These are phyloP conservation scores for Trypanosoma mega DNA, from an alignment of 208 protist species.

Conservation along the genomic window DNA sequence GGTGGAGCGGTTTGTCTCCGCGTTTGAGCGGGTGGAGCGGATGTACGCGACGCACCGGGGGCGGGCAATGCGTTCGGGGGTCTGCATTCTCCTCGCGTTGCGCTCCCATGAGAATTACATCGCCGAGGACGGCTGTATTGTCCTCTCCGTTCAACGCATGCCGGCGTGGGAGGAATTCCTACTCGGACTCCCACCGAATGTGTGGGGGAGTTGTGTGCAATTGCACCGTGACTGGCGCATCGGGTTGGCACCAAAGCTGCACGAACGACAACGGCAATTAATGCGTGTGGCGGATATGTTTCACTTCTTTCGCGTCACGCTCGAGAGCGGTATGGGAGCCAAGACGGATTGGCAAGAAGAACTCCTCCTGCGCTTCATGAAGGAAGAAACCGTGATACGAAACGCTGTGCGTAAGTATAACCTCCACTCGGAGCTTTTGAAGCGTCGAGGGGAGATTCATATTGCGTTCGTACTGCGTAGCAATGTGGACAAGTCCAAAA, in stretches of 20 bases:
- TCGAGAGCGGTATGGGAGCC: slow-evolving; percentile 51
- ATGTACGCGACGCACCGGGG: slow-evolving; percentile 82
- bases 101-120: slow-evolving; percentile 55
- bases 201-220: slow-evolving; percentile 71
- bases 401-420: slow-evolving; percentile 74
- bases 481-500: slow-evolving; percentile 31
- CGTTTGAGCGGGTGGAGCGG: slow-evolving; percentile 75
- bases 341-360: slow-evolving; percentile 60
- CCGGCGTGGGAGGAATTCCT: slow-evolving; percentile 78
- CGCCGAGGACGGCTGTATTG: slow-evolving; percentile 71
- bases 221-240: slow-evolving; percentile 75
- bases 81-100: slow-evolving; percentile 73
- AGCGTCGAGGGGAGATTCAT: slow-evolving; percentile 60
- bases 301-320: slow-evolving; percentile 52
- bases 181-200: slow-evolving; percentile 57
- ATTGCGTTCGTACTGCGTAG: slow-evolving; percentile 58
- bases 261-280: slow-evolving; percentile 60
- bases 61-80: slow-evolving; percentile 52
- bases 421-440: slow-evolving; percentile 66
- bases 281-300: slow-evolving; percentile 69
- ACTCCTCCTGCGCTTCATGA: slow-evolving; percentile 53
- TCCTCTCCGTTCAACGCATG: slow-evolving; percentile 64
- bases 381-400: slow-evolving; percentile 71
- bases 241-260: slow-evolving; percentile 59
- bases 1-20: slow-evolving; percentile 73